Base-by-base conservation (phyloP, 2,329 filamentous ascomycete genomes). In the Ceratocystis ficicola region DNA sequence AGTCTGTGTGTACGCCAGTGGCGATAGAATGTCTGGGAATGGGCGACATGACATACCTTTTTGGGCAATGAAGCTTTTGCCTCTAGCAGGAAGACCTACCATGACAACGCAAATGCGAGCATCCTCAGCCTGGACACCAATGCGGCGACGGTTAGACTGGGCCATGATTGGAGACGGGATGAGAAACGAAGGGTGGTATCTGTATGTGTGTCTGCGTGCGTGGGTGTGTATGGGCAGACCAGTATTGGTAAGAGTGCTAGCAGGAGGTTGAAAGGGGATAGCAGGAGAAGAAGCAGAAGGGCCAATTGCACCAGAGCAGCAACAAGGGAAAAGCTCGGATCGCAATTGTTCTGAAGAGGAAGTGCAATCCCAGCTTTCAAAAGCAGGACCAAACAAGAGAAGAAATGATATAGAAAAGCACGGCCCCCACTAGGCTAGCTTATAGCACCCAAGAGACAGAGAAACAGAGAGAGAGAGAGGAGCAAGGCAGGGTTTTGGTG, bases 81-180 rank as follows among this genome's bases (percentile, higher is more conserved):
- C 94, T 71, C 94, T 83, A 68, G 94, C 94, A 65, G 94, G 94
- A 74, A 99, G 81, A 70, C 94, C 94, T 68, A 99, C 94, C 94
- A 99, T 97, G 72, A 99, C 91, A 70, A 99, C 92, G 76, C 93
- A 97, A 79, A 99, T 95, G 76, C 89, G 90, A 68, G 90, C 93
- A 76, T 96, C 91, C 80, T 97, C 93, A 72, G 89, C 89, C 89
- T 95, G 88, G 70, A 92, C 83, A 73, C 87, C 88, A 72, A 84
- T 78, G 70, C 87, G 68, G 66, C 69, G 69, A 65, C 68, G 66
- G 66, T 65, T 67, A 67, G 62, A 65, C 61, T 62, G 55, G 62
- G 50, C 48, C 64, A 69, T 67, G 50, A 62, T 41, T 17, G n/a
- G n/a, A 8, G 15, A 50, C 20, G n/a, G 46, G 5, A 50, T 4